Base-by-base conservation (phyloP, 2,329 filamentous ascomycete genomes). In the Colletotrichum tanaceti region DNA sequence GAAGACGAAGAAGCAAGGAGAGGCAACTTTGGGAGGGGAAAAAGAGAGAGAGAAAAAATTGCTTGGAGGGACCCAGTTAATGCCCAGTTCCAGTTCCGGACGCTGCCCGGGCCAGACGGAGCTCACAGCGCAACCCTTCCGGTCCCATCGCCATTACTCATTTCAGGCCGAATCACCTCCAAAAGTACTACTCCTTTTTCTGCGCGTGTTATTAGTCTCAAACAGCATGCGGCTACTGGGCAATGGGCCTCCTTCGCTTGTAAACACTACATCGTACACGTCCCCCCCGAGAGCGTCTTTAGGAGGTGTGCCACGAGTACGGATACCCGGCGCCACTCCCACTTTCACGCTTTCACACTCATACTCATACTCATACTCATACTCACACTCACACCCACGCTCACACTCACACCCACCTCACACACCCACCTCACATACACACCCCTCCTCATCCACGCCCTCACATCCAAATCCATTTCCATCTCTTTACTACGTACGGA, bases 131-230 rank as follows among this genome's bases (percentile, higher is more conserved):
- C 63, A 60, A 20, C 24, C 62, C 66, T 52, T 55, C 55, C 50
- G 66, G 66, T 47, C 63, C 66, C 66, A 69, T 66, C 28, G 20
- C 58, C 66, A 66, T 69, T 69, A 69, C 66, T 69, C 66, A 57
- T 69, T 66, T 50, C 60, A 61, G 63, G 49, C 39, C n/a, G 55
- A 44, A 61, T 61, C 61, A 65, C 62, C 62, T 66, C 62, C 62
- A 59, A 20, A 64, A 43, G 35, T 35, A 24, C 28, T 41, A 52
- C 54, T 59, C 35, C 22, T 46, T 9, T 22, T 22, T 41, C 28
- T 47, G 14, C 46, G 32, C 53, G 43, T 39, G n/a, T 59, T 49
- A 52, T 59, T 49, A 52, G 58, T 60, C 58, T 60, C 58, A 60
- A 41, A 60, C 28, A 59, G 2, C 38, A 50, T 60, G 46, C 46